Base-by-base conservation (phyloP, 257 asterid genomes). In the Pogostemon cablin region DNA sequence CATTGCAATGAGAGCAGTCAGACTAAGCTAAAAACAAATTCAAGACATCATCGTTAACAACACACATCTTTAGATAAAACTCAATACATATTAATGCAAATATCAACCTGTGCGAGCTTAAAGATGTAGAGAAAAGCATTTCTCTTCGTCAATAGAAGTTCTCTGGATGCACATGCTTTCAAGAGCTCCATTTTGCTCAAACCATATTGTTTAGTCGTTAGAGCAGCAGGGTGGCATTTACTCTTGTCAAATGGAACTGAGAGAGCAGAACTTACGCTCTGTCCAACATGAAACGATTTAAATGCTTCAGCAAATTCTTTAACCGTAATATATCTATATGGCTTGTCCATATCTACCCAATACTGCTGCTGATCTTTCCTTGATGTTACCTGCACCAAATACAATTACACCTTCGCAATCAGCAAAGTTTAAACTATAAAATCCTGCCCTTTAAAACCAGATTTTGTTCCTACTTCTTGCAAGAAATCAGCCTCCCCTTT, bases 401-500 rank as follows among this genome's bases (percentile, higher is more conserved):
- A 20, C 25, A 20, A 20, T 20, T 20, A 20, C 25, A 20, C 25
- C 25, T 20, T 20, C 25, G 25, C 25, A 20, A 20, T 20, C 25
- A 20, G 25, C 25, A 20, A 20, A 20, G 25, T 20, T 20, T 20
- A 20, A 20, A 20, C 25, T 20, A 20, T 4, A 58, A 34, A 66
- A 20, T 20, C 25, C 25, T 20, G 25, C 25, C 25, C 25, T 20
- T 20, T 20, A 20, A 20, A 20, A 20, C 25, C 25, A 20, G 25
- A 20, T 20, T 20, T 20, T 20, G 25, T 62, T 17, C 47, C 44
- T 82, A 93, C 98, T 82, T 93, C 98, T 85, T 90, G 98, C 59
- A 93, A 71, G 71, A 90, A 93, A 67, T 93, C 98, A 46, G 98
- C 97, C 8, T 83, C 90, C 68, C 96, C 98, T 86, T 92, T 92